phyloP scores from a whole-genome alignment of 768 basidiomycete genomes.

The Lentinula raphanica region DNA sequence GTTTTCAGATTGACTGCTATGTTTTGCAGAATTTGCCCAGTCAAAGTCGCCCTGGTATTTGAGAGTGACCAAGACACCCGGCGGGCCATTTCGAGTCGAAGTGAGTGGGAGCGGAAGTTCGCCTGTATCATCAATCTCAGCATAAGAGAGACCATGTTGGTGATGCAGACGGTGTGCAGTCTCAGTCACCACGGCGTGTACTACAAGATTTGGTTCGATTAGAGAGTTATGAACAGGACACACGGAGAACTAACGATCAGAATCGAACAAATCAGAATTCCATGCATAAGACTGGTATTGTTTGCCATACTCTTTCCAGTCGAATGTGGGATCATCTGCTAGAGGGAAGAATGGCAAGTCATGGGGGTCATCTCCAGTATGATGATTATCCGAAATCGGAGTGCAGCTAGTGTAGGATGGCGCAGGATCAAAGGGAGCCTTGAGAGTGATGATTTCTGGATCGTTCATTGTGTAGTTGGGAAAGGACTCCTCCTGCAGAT shows the following conservation, averaged over 20 bases:
- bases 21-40: background rate
- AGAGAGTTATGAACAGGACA: background rate
- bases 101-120: constrained; percentile 38
- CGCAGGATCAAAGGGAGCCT: background rate
- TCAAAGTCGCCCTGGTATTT: constrained; percentile 9
- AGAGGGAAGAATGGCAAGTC: constrained; percentile 58
- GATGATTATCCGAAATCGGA: constrained; percentile 40
- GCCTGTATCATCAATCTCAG: constrained; percentile 42
- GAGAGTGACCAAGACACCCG: constrained; percentile 23
- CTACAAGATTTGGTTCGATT: constrained; percentile 22
- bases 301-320: constrained; percentile 29
- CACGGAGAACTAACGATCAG: constrained; percentile 32
- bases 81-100: background rate
- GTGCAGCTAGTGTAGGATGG: constrained; percentile 29
- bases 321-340: constrained; percentile 54
- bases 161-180: constrained; percentile 37
- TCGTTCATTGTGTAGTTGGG: background rate
- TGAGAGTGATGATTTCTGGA: background rate
- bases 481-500: background rate
- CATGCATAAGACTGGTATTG: constrained; percentile 47
- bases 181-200: constrained; percentile 48
- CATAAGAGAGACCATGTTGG: constrained; percentile 30
- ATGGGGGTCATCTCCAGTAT: constrained; percentile 53
- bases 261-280: constrained; percentile 33
- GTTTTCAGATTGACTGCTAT: background rate